Evolutionary conservation across 2,329 filamentous ascomycete genomes (phyloP).

Genomic region (Ascomycota sp.): DNA sequence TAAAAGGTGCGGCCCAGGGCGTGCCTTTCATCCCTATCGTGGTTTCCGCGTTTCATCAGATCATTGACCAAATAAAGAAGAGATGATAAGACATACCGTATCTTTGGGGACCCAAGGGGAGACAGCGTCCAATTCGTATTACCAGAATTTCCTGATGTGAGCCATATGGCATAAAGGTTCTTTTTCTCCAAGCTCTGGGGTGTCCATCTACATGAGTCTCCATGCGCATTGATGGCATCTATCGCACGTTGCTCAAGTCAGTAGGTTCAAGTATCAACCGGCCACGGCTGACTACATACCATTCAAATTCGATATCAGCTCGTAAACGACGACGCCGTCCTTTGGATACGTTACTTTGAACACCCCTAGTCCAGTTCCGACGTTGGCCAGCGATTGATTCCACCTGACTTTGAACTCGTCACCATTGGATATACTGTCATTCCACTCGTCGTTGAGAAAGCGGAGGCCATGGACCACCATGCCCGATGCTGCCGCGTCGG

Average conservation of each 20-base stretch:
- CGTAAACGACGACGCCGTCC: constrained; percentile 10
- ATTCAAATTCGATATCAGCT: constrained; percentile 11
- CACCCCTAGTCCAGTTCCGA: constrained; percentile 8
- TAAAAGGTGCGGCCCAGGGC: constrained; percentile 10
- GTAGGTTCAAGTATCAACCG: constrained; percentile 1
- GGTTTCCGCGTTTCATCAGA: constrained; percentile 2
- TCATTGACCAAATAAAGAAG: neutral
- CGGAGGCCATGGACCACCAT: constrained; percentile 9
- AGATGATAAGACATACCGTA: neutral
- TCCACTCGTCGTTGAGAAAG: constrained; percentile 14
- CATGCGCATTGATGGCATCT: constrained; percentile 7
- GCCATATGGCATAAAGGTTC: constrained; percentile 10
- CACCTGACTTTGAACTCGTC: constrained; percentile 9
- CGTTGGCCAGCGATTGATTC: constrained; percentile 9
- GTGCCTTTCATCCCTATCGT: constrained; percentile 5
- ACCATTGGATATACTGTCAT: constrained; percentile 14
- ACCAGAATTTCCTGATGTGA: constrained; percentile 6
- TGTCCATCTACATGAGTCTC: constrained; percentile 10
- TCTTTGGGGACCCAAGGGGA: constrained; percentile 12
- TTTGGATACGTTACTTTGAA: constrained; percentile 12
- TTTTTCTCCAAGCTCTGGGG: constrained; percentile 8
- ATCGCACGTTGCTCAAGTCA: constrained; percentile 1
- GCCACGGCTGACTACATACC: constrained; percentile 5
- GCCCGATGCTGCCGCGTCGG: constrained; percentile 3
- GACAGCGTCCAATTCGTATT: constrained; percentile 11